Base-by-base conservation (phyloP, 441 rosid genomes). In the Eugenia klotzschiana region DNA sequence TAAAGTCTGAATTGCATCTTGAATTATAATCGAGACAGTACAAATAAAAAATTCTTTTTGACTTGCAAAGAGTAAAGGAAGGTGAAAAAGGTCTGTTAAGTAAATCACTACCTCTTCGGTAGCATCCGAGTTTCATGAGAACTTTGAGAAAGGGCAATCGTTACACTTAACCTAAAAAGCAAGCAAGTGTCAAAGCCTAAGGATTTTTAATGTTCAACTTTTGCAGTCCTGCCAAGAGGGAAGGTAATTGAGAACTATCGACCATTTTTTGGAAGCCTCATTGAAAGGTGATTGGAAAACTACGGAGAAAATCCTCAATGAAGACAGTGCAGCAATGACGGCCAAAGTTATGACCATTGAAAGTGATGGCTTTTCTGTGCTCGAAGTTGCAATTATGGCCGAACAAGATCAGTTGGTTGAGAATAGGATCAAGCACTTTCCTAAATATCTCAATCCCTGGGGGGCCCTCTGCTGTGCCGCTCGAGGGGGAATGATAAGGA, bases 371-470 rank as follows among this genome's bases (percentile, higher is more conserved):
- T 57, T 2, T 13, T 25, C 37, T 5, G 3, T 57, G 9, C 37
- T 57, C 37, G 69, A 57, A 1, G 69, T 26, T 26, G 69, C 20
- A 2, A 57, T 57, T 6, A 26, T 26, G 69, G 33, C 9, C 69
- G 20, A 29, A 26, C 33, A 26, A 14, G 69, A 57, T 57, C 37
- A 57, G 69, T 26, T 57, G 2, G 18, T 56, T 13, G 64, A 56
- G 64, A 26, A 14, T 1, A 1, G 25, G 64, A 16, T 56, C 64
- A 0, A 57, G 0, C 69, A 1, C 37, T 57, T 26, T 1, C 20
- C 20, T 26, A 1, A 6, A 57, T 3, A 14, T 6, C 37, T 4
- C 60, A 0, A 6, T 26, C 8, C 2, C 6, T 0, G 2, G 1
- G 1, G 0, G 0, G 20, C 37, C 69, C 18, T 57, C 8, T 0